phyloP scores from a whole-genome alignment of 129 eudicot genomes.

The Tagetes patula region DNA sequence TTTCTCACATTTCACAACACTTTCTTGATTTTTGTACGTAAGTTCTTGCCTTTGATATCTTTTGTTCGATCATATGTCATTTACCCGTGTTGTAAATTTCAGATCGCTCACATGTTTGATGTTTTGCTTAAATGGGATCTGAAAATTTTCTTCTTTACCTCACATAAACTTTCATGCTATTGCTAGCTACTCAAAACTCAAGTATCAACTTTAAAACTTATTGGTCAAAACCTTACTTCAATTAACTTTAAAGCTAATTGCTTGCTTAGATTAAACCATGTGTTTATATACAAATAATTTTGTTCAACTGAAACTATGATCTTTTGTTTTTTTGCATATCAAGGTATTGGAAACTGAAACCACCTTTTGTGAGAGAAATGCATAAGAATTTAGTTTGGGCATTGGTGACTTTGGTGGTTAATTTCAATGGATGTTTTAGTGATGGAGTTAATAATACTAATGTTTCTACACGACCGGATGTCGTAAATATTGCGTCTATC shows the following conservation, averaged over 20 bases:
- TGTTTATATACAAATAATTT: not conserved
- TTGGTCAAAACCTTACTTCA: not conserved
- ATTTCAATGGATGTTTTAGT: conserved; percentile 26
- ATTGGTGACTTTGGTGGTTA: conserved; percentile 30
- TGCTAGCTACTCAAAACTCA: no score
- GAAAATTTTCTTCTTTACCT: conserved; percentile 14
- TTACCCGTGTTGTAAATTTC: conserved; percentile 12
- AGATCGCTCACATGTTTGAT: conserved; percentile 23
- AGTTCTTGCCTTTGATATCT: not conserved
- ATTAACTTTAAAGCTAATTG: not conserved
- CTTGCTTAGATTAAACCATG: not conserved
- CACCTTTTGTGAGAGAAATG: conserved; percentile 20
- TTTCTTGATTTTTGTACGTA: conserved; percentile 23
- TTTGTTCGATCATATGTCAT: not conserved
- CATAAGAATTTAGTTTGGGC: conserved; percentile 35
- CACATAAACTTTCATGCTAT: no score
- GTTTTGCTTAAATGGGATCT: conserved; percentile 11
- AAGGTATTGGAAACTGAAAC: conserved; percentile 32
- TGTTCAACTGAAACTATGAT: not conserved
- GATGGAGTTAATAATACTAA: conserved; percentile 26
- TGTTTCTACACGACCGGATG: conserved; percentile 49
- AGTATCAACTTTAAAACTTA: not conserved
- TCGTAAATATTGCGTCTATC: conserved; percentile 51
- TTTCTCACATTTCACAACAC: conserved; percentile 11
- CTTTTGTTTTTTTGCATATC: conserved; percentile 19